Evolutionary conservation across 495 filamentous ascomycete genomes (phyloP).

Genomic region (Cercophora sp.): DNA sequence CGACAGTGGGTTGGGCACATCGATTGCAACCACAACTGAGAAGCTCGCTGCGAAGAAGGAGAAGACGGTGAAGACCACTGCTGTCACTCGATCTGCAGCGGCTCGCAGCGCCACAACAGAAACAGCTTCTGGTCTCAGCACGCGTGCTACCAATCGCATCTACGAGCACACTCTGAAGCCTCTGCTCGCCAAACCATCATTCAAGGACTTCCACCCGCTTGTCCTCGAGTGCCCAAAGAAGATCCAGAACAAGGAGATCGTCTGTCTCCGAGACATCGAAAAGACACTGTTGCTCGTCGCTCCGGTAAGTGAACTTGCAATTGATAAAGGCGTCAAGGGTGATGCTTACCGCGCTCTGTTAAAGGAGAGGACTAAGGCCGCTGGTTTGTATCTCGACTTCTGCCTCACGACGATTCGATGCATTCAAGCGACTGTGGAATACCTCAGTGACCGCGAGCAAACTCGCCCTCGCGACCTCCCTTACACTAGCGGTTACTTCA

Average conservation of each 20-base stretch:
- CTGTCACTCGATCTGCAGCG: conserved; percentile 49
- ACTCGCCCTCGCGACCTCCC: conserved; percentile 75
- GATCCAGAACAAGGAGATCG: conserved; percentile 74
- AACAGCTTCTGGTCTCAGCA: conserved; percentile 41
- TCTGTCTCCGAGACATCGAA: conserved; percentile 82
- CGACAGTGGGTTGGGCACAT: conserved; percentile 59
- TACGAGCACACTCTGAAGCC: conserved; percentile 51
- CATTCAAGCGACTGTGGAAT: conserved; percentile 75
- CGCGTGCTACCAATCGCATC: conserved; percentile 51
- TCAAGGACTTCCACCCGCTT: conserved; percentile 76
- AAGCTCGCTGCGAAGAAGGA: conserved; percentile 28
- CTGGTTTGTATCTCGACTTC: conserved; percentile 71
- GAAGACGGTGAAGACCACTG: conserved; percentile 32
- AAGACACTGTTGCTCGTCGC: conserved; percentile 83
- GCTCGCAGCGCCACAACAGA: conserved; percentile 33
- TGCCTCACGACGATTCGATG: conserved; percentile 82
- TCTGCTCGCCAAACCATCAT: conserved; percentile 43
- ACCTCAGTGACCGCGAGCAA: conserved; percentile 75
- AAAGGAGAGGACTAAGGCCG: conserved; percentile 70
- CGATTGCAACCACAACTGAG: conserved; percentile 42
- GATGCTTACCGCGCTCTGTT: conserved; percentile 64
- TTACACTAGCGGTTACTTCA: conserved; percentile 89
- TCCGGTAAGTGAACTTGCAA: conserved; percentile 68
- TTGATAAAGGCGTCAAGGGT: conserved; percentile 49
- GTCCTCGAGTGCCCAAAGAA: conserved; percentile 69